Evolutionary conservation across 2,329 filamentous ascomycete genomes (phyloP), one percentile per base, ranked within the genome.

Genomic region (Lachnellula arida): DNA sequence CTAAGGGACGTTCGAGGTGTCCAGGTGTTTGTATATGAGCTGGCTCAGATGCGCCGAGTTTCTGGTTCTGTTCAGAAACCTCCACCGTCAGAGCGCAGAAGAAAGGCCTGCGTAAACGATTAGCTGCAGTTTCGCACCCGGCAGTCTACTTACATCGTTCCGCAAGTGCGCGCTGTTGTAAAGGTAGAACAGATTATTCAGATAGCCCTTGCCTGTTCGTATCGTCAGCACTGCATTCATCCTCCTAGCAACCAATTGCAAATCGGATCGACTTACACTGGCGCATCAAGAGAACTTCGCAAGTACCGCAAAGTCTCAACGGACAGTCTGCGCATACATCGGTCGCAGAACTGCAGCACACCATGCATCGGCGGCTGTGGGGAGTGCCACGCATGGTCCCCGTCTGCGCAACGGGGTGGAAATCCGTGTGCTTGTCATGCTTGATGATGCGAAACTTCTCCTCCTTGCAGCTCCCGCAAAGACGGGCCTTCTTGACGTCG

Each of bases 401-500:
- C 44, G 7, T 32, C 22, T n/a, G 14, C 4, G 23, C 14, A 32
- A 32, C 3, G n/a, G 17, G 5, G 22, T 7, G 15, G 23, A 32
- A 28, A 12, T 15, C 14, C 5, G 42, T n/a, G 23, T 47, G 44
- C 5, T 32, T 47, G 23, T 23, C 44, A 32, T 47, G 44, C 23
- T 47, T 25, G 19, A 47, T 47, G 23, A 47, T 47, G 11, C n/a
- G 12, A 5, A 47, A 47, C 14, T 47, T 47, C 23, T 47, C 44
- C 12, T 8, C 15, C 7, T 15, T 15, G 44, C 44, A 47, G 22
- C 23, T 34, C 12, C n/a, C 5, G 12, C 44, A 65, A 40, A 65
- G 64, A 15, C 39, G 50, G 4, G 54, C 59, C 40, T 58, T 62
- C 2, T 35, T 51, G 39, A 61, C 47, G 22, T 65, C 62, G 15